Percentiles rank a stretch among this genome's conserved stretches.
Conservation (phyloP, 257 asterid genomes). For the Petrea volubilis region DNA sequence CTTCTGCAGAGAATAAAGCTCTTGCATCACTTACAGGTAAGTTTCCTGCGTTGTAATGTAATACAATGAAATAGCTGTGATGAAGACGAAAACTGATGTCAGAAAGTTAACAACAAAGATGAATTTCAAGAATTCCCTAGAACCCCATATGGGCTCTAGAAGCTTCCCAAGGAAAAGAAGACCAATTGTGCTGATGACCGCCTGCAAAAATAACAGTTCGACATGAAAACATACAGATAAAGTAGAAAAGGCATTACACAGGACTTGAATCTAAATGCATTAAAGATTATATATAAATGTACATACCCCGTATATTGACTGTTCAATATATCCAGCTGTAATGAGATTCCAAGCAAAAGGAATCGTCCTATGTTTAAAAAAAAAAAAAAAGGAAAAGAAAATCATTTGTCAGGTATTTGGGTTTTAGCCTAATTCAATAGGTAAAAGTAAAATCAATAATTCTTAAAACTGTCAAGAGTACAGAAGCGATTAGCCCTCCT, state of each 20-base stretch:
- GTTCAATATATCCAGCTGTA: conserved; percentile 91
- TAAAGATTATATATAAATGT: conserved; percentile 1
- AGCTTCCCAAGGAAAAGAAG: conserved; percentile 85
- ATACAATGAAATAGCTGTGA: conserved; percentile 79
- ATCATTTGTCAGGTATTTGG: neutral
- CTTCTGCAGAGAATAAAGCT: too few relatives aligned
- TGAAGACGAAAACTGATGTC: conserved; percentile 70
- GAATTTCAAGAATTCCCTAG: conserved; percentile 85
- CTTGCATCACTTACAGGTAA: conserved; percentile 77
- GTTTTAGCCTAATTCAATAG: neutral
- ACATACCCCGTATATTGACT: conserved; percentile 80
- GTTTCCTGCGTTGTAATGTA: conserved; percentile 66
- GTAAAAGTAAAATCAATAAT: neutral
- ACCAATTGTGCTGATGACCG: conserved; percentile 67
- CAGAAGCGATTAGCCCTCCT: neutral
- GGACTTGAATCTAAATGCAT: neutral
- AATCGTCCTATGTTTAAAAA: conserved; percentile 60
- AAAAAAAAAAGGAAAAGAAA: neutral
- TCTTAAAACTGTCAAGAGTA: conserved; percentile 5
- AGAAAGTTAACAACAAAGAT: conserved; percentile 80
- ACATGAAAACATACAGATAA: neutral
- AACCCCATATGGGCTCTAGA: conserved; percentile 95
- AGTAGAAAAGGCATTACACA: neutral
- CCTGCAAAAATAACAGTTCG: conserved; percentile 46
- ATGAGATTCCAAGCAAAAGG: conserved; percentile 97